Evolutionary conservation across 2,329 filamentous ascomycete genomes (phyloP), one percentile per base, ranked within the genome.

Genomic region (Dichotomopilus funicola): DNA sequence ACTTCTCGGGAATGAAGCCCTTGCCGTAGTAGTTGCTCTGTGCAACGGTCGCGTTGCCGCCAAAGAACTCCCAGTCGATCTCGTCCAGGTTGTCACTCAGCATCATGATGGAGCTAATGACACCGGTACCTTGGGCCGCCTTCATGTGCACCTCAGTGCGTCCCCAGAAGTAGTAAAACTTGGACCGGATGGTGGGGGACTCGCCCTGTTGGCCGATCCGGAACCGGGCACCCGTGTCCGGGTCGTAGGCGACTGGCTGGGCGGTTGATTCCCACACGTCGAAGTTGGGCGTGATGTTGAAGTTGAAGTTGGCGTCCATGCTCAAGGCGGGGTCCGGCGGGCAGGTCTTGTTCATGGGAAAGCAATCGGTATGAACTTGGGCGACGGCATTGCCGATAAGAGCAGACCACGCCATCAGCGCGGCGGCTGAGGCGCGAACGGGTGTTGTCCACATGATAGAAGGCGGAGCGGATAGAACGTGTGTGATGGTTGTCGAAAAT

Each of bases 91-190:
- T 86, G 63, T 94, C 87, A 50, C 87, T 92, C 62, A 94, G 78
- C 70, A 92, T 79, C 68, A 95, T 91, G 66, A 95, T 85, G 59
- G 88, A 84, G 65, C 85, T 90, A 64, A 96, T 82, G 60, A 96
- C 85, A 51, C 91, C 91, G 6, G 73, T 74, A 13, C 91, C 91
- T 1, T 76, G 73, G 0, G 91, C 85, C 4, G 88, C 87, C 73
- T 89, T 89, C 75, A 95, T 81, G 62, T 82, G 78, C 56, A 92
- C 79, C 71, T 94, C 89, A 54, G 89, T 84, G 58, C 85, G 82
- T 53, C 90, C 90, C 62, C 87, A 92, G 76, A 95, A 91, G 71
- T 95, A 87, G 74, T 90, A 94, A 69, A 91, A 92, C 64, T 84
- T 83, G 47, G 87, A 85, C 61, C 85, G 80, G 59, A 95, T 80